Evolutionary conservation across 345 rosid species (phyloP).

Genomic region (Orychophragmus violaceus): DNA sequence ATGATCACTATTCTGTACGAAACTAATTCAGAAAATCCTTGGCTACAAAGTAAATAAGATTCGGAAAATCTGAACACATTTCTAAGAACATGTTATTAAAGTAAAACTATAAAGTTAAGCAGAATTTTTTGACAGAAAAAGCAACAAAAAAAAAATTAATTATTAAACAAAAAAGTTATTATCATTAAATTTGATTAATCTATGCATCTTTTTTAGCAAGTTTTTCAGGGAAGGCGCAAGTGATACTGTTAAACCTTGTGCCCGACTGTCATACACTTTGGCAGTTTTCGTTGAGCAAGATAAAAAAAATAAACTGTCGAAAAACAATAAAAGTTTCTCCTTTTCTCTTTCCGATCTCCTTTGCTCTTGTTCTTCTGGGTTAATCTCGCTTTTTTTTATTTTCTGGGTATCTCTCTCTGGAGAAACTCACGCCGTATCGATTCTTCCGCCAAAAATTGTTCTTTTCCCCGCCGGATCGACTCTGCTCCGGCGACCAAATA

Average conservation of each 20-base stretch:
- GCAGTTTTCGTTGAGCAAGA: conserved; percentile 28
- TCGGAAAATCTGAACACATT: neutral
- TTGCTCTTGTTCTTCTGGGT: conserved; percentile 6
- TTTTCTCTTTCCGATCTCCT: conserved; percentile 9
- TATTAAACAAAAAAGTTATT: neutral
- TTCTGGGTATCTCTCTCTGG: conserved; percentile 19
- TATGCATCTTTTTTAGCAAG: neutral
- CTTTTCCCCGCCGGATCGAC: conserved; percentile 5
- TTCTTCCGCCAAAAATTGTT: conserved; percentile 18
- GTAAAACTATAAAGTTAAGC: neutral
- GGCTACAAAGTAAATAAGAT: neutral
- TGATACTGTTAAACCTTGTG: conserved; percentile 10
- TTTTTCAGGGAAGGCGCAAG: conserved; percentile 1
- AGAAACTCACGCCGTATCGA: conserved; percentile 19
- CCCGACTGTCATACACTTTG: conserved; percentile 50
- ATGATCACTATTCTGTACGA: conserved; percentile 1
- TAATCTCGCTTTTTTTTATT: neutral
- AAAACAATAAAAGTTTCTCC: conserved; percentile 7
- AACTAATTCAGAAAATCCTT: neutral
- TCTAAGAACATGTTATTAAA: neutral
- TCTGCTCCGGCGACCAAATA: neutral
- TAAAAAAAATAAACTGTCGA: conserved; percentile 1
- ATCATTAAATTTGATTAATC: conserved; percentile 2
- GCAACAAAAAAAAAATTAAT: neutral
- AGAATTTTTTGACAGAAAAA: neutral